Evolutionary conservation across 2,329 filamentous ascomycete species (phyloP).

Genomic region (Colletotrichum tabaci): DNA sequence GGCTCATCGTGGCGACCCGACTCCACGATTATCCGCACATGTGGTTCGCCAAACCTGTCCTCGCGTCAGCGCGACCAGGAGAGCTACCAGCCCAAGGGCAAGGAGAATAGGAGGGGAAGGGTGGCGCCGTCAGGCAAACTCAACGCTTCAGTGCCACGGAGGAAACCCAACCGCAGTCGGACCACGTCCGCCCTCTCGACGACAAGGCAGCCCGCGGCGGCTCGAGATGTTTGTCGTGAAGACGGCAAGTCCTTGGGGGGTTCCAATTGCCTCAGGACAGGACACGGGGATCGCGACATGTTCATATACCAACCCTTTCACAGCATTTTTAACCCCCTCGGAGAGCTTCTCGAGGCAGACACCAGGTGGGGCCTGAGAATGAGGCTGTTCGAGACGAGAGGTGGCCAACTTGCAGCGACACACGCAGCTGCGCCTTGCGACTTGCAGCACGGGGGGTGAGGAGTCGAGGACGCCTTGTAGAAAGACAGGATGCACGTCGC

Average conservation of each 20-base stretch:
- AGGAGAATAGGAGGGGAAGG: not conserved
- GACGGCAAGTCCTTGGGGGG: not conserved
- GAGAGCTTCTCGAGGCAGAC: not conserved
- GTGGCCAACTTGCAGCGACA: not conserved
- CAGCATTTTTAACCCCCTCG: slow-evolving; percentile 4
- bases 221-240: not conserved
- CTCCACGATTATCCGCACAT: not conserved
- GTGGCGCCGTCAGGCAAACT: not conserved
- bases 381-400: not conserved
- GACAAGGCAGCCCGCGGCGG: not conserved
- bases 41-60: not conserved
- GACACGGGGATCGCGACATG: not conserved
- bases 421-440: slow-evolving; percentile 31
- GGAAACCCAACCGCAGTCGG: not conserved
- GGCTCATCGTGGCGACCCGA: not conserved
- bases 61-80: not conserved
- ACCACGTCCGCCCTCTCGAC: not conserved
- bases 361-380: not conserved
- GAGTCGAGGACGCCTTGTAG: slow-evolving; percentile 2
- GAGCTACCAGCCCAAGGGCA: not conserved
- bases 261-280: not conserved
- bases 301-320: slow-evolving; percentile 8
- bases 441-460: not conserved
- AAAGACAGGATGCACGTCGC: not conserved
- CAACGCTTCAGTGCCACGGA: not conserved